phyloP scores from a whole-genome alignment of 2,329 filamentous ascomycete species.

The Colletotrichum lindemuthianum region DNA sequence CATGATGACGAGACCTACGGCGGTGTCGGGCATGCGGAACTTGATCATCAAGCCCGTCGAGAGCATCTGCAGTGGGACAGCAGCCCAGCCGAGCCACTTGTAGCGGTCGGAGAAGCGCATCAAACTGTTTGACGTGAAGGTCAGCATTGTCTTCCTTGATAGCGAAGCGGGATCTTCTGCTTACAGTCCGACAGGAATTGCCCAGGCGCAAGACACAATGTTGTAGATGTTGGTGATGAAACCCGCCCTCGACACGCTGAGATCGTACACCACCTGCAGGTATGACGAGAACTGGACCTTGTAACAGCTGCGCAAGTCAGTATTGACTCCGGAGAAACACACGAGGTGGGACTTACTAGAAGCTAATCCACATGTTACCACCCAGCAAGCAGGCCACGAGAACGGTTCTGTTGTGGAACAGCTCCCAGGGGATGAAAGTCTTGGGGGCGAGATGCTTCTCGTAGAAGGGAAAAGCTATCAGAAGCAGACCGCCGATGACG shows the following conservation, averaged over 20 bases:
- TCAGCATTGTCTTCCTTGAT: neutral
- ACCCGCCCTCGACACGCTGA: constrained; percentile 41
- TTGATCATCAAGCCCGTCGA: constrained; percentile 46
- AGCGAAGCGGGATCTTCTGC: neutral
- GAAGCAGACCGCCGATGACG: constrained; percentile 27
- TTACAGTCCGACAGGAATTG: constrained; percentile 49
- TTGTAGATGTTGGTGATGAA: constrained; percentile 47
- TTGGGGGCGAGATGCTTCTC: constrained; percentile 59
- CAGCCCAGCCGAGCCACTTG: constrained; percentile 44
- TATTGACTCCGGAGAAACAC: neutral
- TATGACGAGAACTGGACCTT: constrained; percentile 55
- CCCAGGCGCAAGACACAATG: constrained; percentile 50
- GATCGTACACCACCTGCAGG: constrained; percentile 49
- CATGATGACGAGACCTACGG: constrained; percentile 49
- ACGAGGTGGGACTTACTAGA: constrained; percentile 35
- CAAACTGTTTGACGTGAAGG: constrained; percentile 33
- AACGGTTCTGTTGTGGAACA: constrained; percentile 46
- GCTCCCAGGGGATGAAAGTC: constrained; percentile 56
- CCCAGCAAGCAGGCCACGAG: constrained; percentile 40
- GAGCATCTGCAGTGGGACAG: constrained; percentile 45
- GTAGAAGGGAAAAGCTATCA: constrained; percentile 37
- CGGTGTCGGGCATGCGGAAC: constrained; percentile 45
- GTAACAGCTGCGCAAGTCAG: constrained; percentile 38
- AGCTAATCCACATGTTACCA: constrained; percentile 42
- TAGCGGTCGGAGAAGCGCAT: constrained; percentile 45